phyloP scores from a whole-genome alignment of 2,329 filamentous ascomycete genomes.

The Chaetomiaceae sp. region DNA sequence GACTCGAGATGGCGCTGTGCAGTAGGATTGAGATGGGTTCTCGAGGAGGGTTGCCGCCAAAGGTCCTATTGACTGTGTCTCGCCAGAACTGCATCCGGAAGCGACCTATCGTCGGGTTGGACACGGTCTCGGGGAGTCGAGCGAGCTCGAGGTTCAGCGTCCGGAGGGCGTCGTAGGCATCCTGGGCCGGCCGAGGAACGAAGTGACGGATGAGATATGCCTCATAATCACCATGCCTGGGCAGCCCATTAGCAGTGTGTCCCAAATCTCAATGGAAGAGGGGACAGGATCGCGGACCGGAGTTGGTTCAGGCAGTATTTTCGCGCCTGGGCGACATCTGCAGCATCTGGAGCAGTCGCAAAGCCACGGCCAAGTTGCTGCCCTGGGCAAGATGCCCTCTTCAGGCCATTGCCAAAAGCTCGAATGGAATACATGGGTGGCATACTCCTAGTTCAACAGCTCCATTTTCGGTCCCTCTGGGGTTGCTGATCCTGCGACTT shows the following conservation, averaged over 20 bases:
- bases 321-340: constrained; percentile 49
- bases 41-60: constrained; percentile 73
- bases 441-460: constrained; percentile 1
- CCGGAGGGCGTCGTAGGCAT: constrained; percentile 85
- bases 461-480: constrained; percentile 21
- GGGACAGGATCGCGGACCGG: constrained; percentile 10
- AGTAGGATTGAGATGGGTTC: constrained; percentile 88
- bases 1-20: constrained; percentile 62
- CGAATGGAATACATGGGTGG: constrained; percentile 37
- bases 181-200: constrained; percentile 66
- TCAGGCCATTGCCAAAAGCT: constrained; percentile 35
- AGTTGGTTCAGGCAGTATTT: constrained; percentile 52
- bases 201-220: constrained; percentile 84
- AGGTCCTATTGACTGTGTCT: constrained; percentile 73
- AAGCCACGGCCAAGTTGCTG: constrained; percentile 35
- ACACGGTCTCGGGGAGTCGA: constrained; percentile 82
- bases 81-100: constrained; percentile 96
- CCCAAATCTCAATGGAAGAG: background rate
- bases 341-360: constrained; percentile 40
- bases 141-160: constrained; percentile 91
- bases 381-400: constrained; percentile 25
- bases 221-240: constrained; percentile 80
- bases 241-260: background rate
- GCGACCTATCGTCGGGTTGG: constrained; percentile 76
- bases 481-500: background rate